A percentile compares a stretch with the other conserved stretches of the same genome.
Conservation (phyloP, 805 yeast species). For the Ogataea haglerorum region DNA sequence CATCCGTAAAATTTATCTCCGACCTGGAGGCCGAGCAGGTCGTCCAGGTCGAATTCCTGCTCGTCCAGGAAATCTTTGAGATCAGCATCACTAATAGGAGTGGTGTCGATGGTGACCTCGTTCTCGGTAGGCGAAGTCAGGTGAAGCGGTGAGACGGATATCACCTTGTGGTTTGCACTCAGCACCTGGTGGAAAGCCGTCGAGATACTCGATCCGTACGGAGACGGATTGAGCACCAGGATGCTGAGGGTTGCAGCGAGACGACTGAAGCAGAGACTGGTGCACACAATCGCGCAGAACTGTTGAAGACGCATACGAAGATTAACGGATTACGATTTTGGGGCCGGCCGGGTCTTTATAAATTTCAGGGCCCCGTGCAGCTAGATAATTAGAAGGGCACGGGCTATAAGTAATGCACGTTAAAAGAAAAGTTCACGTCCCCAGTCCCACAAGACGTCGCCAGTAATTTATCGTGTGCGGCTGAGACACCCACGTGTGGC, state of each 20-base stretch:
- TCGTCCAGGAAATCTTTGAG: constrained; percentile 6
- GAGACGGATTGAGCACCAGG: constrained; percentile 20
- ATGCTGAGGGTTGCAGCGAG: constrained; percentile 16
- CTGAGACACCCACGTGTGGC: neutral
- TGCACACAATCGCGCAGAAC: neutral
- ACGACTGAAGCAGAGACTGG: constrained; percentile 1
- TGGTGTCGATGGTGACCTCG: constrained; percentile 15
- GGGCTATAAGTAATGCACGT: neutral
- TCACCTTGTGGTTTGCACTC: constrained; percentile 11
- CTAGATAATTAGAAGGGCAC: neutral
- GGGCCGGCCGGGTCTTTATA: neutral
- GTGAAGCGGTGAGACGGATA: constrained; percentile 25
- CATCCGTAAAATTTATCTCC: constrained; percentile 23
- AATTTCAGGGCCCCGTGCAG: neutral
- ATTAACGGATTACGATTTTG: neutral
- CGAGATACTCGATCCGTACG: constrained; percentile 23
- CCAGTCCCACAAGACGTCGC: too few relatives aligned
- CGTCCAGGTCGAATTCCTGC: constrained; percentile 6
- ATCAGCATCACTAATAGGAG: constrained; percentile 13
- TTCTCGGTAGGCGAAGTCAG: neutral
- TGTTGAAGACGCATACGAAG: neutral
- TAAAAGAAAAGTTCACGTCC: neutral
- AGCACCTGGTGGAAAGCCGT: constrained; percentile 21
- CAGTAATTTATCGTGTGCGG: too few relatives aligned
- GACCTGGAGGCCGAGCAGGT: constrained; percentile 10